A percentile compares a stretch with the other conserved stretches of the same genome.
Conservation (phyloP, 1,139 yeast species). For the Candida sp. region DNA sequence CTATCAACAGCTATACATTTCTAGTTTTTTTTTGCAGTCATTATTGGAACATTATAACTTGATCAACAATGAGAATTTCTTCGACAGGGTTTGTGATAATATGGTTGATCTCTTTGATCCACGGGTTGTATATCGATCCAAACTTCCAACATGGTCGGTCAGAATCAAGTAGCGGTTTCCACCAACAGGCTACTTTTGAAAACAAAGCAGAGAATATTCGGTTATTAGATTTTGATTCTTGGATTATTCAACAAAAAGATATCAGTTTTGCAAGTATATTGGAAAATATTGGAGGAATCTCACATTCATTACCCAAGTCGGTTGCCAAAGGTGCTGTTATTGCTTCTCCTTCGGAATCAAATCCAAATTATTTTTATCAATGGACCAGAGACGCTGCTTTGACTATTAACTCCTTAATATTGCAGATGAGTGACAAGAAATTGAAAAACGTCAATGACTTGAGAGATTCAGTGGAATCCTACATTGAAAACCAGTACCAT, state of each 20-base stretch:
- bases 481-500: conserved; percentile 52
- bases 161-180: background rate
- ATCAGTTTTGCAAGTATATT: conserved; percentile 54
- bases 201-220: background rate
- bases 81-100: background rate
- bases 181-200: background rate
- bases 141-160: background rate
- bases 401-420: conserved; percentile 64
- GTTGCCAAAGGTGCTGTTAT: conserved; percentile 70
- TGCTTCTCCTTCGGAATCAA: conserved; percentile 71
- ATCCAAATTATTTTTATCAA: conserved; percentile 82
- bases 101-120: background rate
- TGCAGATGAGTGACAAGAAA: conserved; percentile 40
- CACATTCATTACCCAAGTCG: conserved; percentile 24
- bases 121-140: background rate
- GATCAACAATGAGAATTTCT: background rate
- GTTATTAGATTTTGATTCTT: conserved; percentile 36
- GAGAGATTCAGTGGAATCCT: conserved; percentile 46
- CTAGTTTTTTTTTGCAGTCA: background rate
- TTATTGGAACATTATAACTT: too few relatives aligned
- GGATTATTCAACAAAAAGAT: conserved; percentile 53
- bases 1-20: background rate
- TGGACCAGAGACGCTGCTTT: conserved; percentile 94
- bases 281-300: conserved; percentile 59
- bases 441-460: conserved; percentile 12